Conservation (phyloP, 371 early-diverging fungal species). For the Syncephalis plumigaleata region DNA sequence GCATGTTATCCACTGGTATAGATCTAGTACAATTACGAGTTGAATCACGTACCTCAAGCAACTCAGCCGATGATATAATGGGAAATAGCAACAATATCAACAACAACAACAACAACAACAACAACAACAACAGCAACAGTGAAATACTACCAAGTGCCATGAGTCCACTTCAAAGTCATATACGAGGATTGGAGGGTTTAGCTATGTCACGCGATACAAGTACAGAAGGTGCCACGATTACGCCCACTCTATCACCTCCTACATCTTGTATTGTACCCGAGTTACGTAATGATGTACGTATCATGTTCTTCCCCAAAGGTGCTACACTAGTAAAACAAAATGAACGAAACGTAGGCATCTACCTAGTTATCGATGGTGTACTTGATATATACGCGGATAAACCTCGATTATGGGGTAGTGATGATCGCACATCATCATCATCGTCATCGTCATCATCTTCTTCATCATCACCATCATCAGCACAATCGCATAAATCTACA, state of each 20-base stretch:
- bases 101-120: too few relatives aligned
- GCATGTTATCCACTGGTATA: too few relatives aligned
- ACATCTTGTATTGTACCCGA: conserved; percentile 9
- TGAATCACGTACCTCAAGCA: too few relatives aligned
- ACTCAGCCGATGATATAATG: too few relatives aligned
- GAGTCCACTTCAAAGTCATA: too few relatives aligned
- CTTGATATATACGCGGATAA: conserved; percentile 43
- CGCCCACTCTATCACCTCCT: conserved; percentile 3
- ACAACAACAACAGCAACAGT: too few relatives aligned
- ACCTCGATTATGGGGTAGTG: conserved; percentile 1
- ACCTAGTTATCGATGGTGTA: conserved; percentile 80
- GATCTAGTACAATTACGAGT: too few relatives aligned
- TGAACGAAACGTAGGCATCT: conserved; percentile 71
- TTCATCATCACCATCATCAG: background rate
- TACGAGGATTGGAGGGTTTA: too few relatives aligned
- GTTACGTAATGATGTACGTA: conserved; percentile 37
- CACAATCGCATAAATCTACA: background rate
- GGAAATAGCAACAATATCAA: too few relatives aligned
- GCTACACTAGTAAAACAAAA: conserved; percentile 62
- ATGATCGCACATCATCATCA: conserved; percentile 9
- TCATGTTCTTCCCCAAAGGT: conserved; percentile 54
- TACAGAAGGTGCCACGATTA: conserved; percentile 13
- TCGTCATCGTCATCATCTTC: too few relatives aligned
- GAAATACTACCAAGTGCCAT: too few relatives aligned
- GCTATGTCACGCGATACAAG: too few relatives aligned